Evolutionary conservation across 768 basidiomycete genomes (phyloP).

Genomic region (Zangia roseola): DNA sequence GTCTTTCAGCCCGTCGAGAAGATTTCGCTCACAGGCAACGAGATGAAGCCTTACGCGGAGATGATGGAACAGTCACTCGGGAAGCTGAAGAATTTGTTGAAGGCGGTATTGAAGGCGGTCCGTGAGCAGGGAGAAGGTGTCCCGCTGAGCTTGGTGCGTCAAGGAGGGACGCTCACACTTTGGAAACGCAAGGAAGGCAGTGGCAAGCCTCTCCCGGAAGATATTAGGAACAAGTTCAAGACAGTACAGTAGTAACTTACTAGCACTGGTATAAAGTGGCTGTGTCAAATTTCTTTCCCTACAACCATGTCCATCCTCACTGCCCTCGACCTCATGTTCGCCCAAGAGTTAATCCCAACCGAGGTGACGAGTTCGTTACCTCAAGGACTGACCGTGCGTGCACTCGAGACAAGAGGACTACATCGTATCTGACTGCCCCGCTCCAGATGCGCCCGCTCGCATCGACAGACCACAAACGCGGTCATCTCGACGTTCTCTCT

Average conservation of each 20-base stretch:
- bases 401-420: too few relatives aligned
- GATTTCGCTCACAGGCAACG: conserved; percentile 33
- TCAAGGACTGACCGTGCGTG: conserved; percentile 36
- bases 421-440: background rate
- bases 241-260: too few relatives aligned
- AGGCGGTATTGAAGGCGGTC: conserved; percentile 46
- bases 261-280: too few relatives aligned
- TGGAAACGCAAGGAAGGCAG: conserved; percentile 42
- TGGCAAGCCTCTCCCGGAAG: conserved; percentile 19
- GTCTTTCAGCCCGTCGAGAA: conserved; percentile 51
- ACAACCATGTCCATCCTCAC: conserved; percentile 10
- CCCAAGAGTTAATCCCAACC: conserved; percentile 64
- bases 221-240: conserved; percentile 23
- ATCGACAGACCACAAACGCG: conserved; percentile 75
- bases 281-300: background rate
- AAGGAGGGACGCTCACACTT: conserved; percentile 41
- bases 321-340: conserved; percentile 76
- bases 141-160: conserved; percentile 55
- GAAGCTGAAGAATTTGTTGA: conserved; percentile 29
- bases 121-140: conserved; percentile 51
- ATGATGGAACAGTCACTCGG: conserved; percentile 20
- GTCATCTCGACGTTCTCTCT: conserved; percentile 79
- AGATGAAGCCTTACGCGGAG: conserved; percentile 23
- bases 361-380: conserved; percentile 62
- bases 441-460: conserved; percentile 86